These are phyloP conservation scores for Stagonosporopsis cucurbitacearum DNA, from an alignment of 2,329 filamentous ascomycete species.

Conservation along the genomic window DNA sequence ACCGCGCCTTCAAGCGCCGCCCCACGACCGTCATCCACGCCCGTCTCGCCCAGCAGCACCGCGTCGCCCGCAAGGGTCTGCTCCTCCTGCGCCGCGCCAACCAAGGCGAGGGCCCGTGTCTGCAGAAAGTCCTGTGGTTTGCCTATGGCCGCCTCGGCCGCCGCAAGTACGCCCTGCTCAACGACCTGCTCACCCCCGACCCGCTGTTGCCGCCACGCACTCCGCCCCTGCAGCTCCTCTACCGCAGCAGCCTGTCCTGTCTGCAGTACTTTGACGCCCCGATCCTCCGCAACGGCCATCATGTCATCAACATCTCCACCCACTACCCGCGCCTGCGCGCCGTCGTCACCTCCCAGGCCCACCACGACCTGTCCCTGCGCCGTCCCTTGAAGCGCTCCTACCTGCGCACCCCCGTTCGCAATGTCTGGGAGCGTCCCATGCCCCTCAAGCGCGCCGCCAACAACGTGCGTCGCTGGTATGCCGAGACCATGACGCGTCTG, in stretches of 20 bases:
- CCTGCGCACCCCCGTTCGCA: constrained; percentile 51
- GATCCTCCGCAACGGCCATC: constrained; percentile 16
- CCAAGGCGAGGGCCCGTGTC: constrained; percentile 58
- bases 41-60: constrained; percentile 30
- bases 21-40: constrained; percentile 29
- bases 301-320: constrained; percentile 37
- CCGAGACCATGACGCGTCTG: constrained; percentile 50
- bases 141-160: constrained; percentile 65
- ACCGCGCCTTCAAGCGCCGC: constrained; percentile 31
- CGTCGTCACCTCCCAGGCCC: constrained; percentile 35
- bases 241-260: constrained; percentile 40
- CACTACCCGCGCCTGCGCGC: constrained; percentile 41
- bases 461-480: constrained; percentile 53
- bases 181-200: constrained; percentile 34
- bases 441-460: constrained; percentile 54
- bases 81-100: constrained; percentile 61
- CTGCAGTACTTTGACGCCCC: constrained; percentile 44
- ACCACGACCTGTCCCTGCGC: constrained; percentile 25
- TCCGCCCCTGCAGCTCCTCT: constrained; percentile 45
- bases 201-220: constrained; percentile 5
- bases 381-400: constrained; percentile 32
- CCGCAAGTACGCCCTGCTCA: constrained; percentile 56
- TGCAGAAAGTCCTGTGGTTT: constrained; percentile 60
- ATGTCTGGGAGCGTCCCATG: constrained; percentile 56
- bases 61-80: constrained; percentile 45